Evolutionary conservation across 1,284 basidiomycete genomes (phyloP), one percentile per base, ranked within the genome.

Genomic region (Moesziomyces globuligerus): DNA sequence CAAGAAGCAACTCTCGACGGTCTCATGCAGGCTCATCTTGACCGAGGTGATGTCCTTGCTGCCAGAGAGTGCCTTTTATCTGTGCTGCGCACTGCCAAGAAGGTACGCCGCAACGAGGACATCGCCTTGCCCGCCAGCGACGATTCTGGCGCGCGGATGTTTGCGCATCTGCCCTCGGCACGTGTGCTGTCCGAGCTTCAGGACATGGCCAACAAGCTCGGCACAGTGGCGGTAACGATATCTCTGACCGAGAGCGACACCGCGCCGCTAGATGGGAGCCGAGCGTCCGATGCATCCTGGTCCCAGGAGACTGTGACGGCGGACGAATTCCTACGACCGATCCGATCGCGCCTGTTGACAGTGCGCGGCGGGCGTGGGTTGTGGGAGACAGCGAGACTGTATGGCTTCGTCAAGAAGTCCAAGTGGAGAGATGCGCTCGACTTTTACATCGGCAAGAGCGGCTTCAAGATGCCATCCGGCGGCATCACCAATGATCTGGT

Each of bases 341-440:
- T 74, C 15, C 49, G 51, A 8, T 7, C 7, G 1, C 23, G 47
- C 25, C 48, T 72, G 18, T 11, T 23, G 1, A n/a, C 28, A 4
- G 53, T 57, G 8, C 43, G 59, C 6, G 61, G 52, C 3, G 71
- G 71, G 0, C 51, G 41, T 26, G 66, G 67, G 2, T 32, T 74
- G 13, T 70, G 62, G 56, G 58, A 71, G 51, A 74, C 67, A 15
- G 57, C 68, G 9, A 41, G 45, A 28, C 49, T 74, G 17, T 62
- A 53, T 28, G 41, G 48, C 13, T 46, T 45, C 5, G 58, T 74
- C 18, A 38, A 55, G 28, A 50, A 41, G 34, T 59, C 40, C 9
- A 52, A 21, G 25, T 74, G 47, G 46, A 36, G 39, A 11, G 52
- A 62, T 13, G 69, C 69, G 0, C 29, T 51, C 4, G 39, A 32